Evolutionary conservation across 495 filamentous ascomycete genomes (phyloP).

Genomic region (Achaetomiella virescens): DNA sequence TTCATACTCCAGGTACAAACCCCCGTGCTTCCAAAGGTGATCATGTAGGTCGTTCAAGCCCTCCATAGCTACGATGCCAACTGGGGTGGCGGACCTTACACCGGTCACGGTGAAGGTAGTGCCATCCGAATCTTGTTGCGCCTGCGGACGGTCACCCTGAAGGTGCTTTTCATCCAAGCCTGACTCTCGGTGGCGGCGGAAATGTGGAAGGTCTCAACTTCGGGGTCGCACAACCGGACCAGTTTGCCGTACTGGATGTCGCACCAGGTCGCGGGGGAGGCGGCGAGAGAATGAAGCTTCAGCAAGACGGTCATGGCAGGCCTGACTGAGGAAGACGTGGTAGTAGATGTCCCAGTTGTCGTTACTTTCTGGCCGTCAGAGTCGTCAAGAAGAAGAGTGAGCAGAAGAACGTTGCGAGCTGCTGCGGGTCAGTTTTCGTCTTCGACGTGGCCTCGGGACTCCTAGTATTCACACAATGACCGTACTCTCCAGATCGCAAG

Average conservation of each 20-base stretch:
- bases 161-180: background rate
- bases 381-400: slow-evolving; percentile 24
- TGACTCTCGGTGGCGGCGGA: background rate
- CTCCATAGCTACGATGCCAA: background rate
- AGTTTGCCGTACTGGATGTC: slow-evolving; percentile 20
- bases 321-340: slow-evolving; percentile 17
- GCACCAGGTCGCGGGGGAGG: slow-evolving; percentile 19
- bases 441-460: no score
- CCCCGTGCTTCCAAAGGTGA: slow-evolving; percentile 3
- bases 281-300: slow-evolving; percentile 17
- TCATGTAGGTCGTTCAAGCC: background rate
- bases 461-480: slow-evolving; percentile 25
- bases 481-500: slow-evolving; percentile 22
- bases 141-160: background rate
- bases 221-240: slow-evolving; percentile 25
- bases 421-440: no score
- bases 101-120: background rate
- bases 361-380: background rate
- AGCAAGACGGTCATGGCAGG: slow-evolving; percentile 14
- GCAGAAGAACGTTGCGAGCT: slow-evolving; percentile 30
- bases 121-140: background rate
- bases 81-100: background rate
- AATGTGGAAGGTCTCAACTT: slow-evolving; percentile 24
- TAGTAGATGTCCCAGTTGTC: slow-evolving; percentile 25
- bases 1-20: background rate